Evolutionary conservation across 202 grass and related monocot species (phyloP), one percentile per base, ranked within the genome.

Genomic region (Carex arenaria): DNA sequence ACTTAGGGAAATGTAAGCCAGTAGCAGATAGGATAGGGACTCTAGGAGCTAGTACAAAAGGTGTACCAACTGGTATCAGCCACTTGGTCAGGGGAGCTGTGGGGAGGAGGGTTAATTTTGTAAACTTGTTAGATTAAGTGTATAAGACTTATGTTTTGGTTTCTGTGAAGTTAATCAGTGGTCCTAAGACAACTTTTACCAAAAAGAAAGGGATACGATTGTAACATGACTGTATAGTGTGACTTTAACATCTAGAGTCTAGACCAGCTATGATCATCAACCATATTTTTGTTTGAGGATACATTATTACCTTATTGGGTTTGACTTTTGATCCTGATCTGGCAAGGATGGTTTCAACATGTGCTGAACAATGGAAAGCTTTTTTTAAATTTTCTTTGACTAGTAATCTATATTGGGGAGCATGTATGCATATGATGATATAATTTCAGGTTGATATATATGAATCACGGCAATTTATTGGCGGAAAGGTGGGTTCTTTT

Each of bases 401-500:
- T 14, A 52, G 43, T 51, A 26, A 72, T 52, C 3, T 73, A 73
- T 52, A 52, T 51, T 73, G 11, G 23, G 11, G 42, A 13, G 69
- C 12, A 73, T 52, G 19, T 1, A 73, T 52, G 43, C 20, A 73
- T 15, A 49, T 72, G 22, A 73, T n/a, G 19, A 51, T 51, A 26
- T 72, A 49, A 73, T 73, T 90, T 72, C 89, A 98, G 95, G 95
- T 98, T 89, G 95, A 98, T 79, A 74, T 98, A 84, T 98, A 95
- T 22, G 95, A 98, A 34, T 90, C 92, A 67, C 86, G 91, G 8
- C 78, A 45, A 0, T 98, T 98, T 86, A 95, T 95, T 62, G 95
- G 95, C 1, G 95, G 95, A 52, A 98, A 98, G 83, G 95, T 98
- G 7, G 95, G 91, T 45, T 98, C 95, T 10, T 98, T 98, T 80